Conservation (phyloP, 2,329 filamentous ascomycete species). For the Penicillium sclerotigenum region DNA sequence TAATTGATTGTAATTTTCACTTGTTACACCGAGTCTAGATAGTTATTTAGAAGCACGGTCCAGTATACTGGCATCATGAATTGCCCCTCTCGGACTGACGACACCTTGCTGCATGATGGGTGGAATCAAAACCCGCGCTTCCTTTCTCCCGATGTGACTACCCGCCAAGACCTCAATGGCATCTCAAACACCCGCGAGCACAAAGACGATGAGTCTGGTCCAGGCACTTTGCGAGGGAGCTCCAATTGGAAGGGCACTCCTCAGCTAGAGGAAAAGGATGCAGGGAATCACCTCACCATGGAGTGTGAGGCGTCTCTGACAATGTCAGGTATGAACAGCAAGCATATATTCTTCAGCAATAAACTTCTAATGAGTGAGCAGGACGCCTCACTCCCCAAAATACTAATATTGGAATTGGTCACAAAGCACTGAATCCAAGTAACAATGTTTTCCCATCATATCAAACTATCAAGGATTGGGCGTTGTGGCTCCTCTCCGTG, state of each 20-base stretch:
- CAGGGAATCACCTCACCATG: constrained; percentile 1
- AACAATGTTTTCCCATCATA: constrained; percentile 6
- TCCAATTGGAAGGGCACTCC: constrained; percentile 2
- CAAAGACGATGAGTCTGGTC: constrained; percentile 12
- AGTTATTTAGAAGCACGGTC: not conserved
- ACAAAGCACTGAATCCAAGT: not conserved
- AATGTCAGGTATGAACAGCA: constrained; percentile 25
- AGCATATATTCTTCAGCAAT: not conserved
- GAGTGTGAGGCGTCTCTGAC: constrained; percentile 27
- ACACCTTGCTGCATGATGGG: constrained; percentile 46
- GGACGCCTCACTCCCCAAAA: constrained; percentile 21
- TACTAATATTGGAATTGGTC: constrained; percentile 3
- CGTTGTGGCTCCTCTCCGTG: constrained; percentile 28
- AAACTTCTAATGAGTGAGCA: constrained; percentile 5
- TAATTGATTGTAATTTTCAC: not conserved
- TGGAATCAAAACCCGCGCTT: constrained; percentile 56
- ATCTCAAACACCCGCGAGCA: constrained; percentile 52
- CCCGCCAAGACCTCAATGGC: constrained; percentile 56
- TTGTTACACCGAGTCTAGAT: not conserved
- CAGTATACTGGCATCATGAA: constrained; percentile 44
- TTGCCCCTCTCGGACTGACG: constrained; percentile 54
- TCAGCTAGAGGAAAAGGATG: not conserved
- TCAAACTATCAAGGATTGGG: constrained; percentile 22
- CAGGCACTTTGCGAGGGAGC: not conserved
- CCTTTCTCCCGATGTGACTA: constrained; percentile 50